Base-by-base conservation (phyloP, 108 stramenopile genomes). In the Stephanodiscus triporus region DNA sequence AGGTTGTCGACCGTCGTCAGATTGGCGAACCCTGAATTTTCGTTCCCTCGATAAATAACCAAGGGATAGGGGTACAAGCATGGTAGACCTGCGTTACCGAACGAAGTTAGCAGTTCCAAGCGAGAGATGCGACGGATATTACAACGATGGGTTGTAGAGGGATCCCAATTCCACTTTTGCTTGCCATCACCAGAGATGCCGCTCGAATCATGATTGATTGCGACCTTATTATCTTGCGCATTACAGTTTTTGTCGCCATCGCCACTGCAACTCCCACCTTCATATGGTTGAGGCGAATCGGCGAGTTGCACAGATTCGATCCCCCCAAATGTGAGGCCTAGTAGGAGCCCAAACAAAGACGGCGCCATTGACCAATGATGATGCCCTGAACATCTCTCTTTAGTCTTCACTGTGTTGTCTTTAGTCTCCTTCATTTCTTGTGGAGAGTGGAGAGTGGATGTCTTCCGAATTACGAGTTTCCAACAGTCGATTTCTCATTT, bases 151-250 rank as follows among this genome's bases (percentile, higher is more conserved):
- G 66, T 32, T 6, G 50, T n/a, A 0, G 73, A 80, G 30, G 89
- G 90, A 77, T 87, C 73, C 92, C 92, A 93, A 20, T 63, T 76
- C 86, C 84, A 84, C 40, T 73, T 68, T 53, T 65, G 20, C 9
- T 57, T 68, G 36, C 32, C 24, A 49, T 60, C 23, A 37, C 14
- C 9, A 14, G n/a, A 53, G 8, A 5, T 64, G 72, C 10, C 50
- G 14, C 40, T 24, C 19, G 32, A 40, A 34, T 51, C 32, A 7
- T 68, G 1, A 68, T 38, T 62, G 50, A 54, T 37, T 19, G 67
- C 23, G 30, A 24, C 23, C 23, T 13, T 9, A 27, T 27, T 23
- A 54, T 54, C 23, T 27, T 54, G 24, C 13, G 26, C 24, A 27
- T 24, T 9, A 23, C 30, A 36, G 43, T 61, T 4, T 19, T 30